Evolutionary conservation across 192 early-diverging fungal species (phyloP).

Genomic region (Linnemannia elongata): DNA sequence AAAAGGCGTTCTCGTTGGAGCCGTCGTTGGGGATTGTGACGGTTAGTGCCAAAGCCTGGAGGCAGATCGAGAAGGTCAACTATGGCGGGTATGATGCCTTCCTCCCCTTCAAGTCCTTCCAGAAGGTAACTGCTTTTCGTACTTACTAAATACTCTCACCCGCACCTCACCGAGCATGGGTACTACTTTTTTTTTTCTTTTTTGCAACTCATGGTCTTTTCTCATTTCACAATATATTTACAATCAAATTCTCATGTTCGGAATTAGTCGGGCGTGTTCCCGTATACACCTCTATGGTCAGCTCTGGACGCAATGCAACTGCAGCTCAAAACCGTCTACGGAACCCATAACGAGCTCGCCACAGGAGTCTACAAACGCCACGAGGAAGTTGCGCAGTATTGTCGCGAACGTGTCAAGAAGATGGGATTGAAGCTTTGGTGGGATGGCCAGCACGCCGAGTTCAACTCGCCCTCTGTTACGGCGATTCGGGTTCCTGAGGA

Average conservation of each 20-base stretch:
- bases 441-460: constrained; percentile 5
- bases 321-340: constrained; percentile 32
- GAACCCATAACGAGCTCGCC: constrained; percentile 10
- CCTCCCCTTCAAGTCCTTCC: constrained; percentile 28
- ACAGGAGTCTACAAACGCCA: constrained; percentile 30
- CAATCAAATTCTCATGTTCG: neutral
- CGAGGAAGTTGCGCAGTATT: constrained; percentile 36
- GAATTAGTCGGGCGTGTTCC: constrained; percentile 17
- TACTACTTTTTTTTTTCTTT: constrained; percentile 4
- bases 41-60: constrained; percentile 50
- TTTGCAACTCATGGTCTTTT: neutral
- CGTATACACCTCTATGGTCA: constrained; percentile 53
- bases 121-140: constrained; percentile 13
- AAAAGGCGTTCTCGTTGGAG: constrained; percentile 49
- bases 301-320: constrained; percentile 45
- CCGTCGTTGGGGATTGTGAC: constrained; percentile 41
- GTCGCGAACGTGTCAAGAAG: constrained; percentile 33
- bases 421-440: constrained; percentile 52
- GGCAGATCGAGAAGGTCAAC: constrained; percentile 48
- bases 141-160: neutral
- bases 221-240: neutral
- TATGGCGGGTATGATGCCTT: constrained; percentile 51
- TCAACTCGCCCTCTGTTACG: constrained; percentile 43
- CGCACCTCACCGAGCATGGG: no score
- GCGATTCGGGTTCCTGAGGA: constrained; percentile 43